Evolutionary conservation across 2,329 filamentous ascomycete genomes (phyloP).

Genomic region (Trichoderma polysporum): DNA sequence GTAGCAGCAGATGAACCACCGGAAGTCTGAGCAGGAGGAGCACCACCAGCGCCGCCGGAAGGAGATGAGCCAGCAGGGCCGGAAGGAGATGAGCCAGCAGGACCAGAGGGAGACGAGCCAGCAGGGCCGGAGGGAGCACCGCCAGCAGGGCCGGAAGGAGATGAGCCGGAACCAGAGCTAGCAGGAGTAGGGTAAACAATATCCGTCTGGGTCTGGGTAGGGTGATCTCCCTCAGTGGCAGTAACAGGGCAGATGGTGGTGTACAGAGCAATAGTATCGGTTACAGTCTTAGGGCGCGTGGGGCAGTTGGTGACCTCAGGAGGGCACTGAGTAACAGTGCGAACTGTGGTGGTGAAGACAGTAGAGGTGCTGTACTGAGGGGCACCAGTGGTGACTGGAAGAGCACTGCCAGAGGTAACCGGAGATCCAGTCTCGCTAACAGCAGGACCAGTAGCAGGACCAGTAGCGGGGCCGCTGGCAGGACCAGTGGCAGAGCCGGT

Average conservation of each 20-base stretch:
- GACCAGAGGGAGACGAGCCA: background rate
- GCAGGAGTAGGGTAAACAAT: constrained; percentile 15
- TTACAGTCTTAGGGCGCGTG: constrained; percentile 38
- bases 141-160: background rate
- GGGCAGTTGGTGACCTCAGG: constrained; percentile 64
- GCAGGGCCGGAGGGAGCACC: background rate
- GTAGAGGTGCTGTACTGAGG: constrained; percentile 46
- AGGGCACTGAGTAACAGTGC: constrained; percentile 62
- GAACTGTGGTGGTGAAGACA: constrained; percentile 57
- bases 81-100: background rate
- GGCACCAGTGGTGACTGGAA: constrained; percentile 23
- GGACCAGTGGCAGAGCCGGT: background rate
- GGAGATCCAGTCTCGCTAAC: background rate
- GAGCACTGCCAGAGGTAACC: constrained; percentile 22
- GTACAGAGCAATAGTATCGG: constrained; percentile 39
- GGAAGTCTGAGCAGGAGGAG: background rate
- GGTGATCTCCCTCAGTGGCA: constrained; percentile 4
- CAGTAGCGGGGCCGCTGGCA: constrained; percentile 22
- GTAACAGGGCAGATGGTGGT: constrained; percentile 45
- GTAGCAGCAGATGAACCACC: background rate
- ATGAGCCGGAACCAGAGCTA: constrained; percentile 8
- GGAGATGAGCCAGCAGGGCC: constrained; percentile 33
- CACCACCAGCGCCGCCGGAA: background rate
- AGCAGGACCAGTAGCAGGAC: background rate
- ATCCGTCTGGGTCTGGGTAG: background rate